Base-by-base conservation (phyloP, 2,329 filamentous ascomycete genomes). In the Colletotrichum lini region DNA sequence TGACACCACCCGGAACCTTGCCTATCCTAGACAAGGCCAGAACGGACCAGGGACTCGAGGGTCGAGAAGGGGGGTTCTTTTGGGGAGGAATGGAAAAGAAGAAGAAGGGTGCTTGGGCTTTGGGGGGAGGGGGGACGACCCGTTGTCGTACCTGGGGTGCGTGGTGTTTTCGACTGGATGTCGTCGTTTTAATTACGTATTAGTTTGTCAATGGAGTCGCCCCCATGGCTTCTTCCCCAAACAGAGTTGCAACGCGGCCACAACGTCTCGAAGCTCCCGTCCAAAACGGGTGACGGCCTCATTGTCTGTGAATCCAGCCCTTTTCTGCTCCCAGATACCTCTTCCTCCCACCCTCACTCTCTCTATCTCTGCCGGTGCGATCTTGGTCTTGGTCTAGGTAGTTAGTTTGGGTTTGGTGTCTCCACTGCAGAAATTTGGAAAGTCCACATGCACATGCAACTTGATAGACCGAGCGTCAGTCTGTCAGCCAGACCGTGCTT, bases 181-280 rank as follows among this genome's bases (percentile, higher is more conserved):
- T 71, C 56, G 52, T 68, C 53, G 57, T 74, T 74, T 74, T 65
- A 65, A 73, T 74, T 74, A 74, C 73, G 73, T 74, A 65, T 66
- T 66, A 40, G 64, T 74, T 73, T 61, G 62, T 50, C n/a, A 73
- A 72, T 60, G 62, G 57, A 59, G 61, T 35, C 52, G 35, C 30
- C 42, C 42, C 21, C 65, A 49, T 44, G 50, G 21, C 45, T 52
- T 26, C 35, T 50, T 52, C 40, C 23, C 54, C 40, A 60, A 54
- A 38, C 53, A 57, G 26, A 54, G 40, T 67, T 49, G 49, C 66
- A 44, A 52, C 60, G 59, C 54, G 45, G 26, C 30, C 23, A 44
- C 52, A 15, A 54, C 30, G 52, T 30, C 26, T 70, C 50, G 9
- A 59, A 52, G 23, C 30, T 53, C 67, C 45, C 18, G 13, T 15